Evolutionary conservation across 495 filamentous ascomycete species (phyloP).

Genomic region (Daldinia bambusicola): DNA sequence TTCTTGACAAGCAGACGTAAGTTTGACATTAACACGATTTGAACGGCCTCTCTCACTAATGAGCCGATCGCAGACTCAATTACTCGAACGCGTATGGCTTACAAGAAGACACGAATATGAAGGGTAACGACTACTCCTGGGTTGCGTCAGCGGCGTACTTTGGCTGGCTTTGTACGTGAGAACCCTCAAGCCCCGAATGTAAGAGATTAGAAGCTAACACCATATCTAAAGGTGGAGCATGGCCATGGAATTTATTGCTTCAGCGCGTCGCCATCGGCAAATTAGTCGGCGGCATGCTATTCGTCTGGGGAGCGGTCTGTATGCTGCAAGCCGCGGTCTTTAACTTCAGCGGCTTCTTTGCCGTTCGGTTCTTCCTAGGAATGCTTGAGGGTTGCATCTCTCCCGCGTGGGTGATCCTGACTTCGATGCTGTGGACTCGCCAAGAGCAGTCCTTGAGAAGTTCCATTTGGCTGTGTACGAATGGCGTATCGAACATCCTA

Average conservation of each 20-base stretch:
- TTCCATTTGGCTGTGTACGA: slow-evolving; percentile 43
- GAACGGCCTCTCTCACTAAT: neutral
- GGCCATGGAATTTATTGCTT: slow-evolving; percentile 49
- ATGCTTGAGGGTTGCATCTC: slow-evolving; percentile 50
- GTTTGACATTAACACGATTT: slow-evolving; percentile 27
- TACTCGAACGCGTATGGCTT: slow-evolving; percentile 49
- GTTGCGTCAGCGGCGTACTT: slow-evolving; percentile 49
- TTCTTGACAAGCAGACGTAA: slow-evolving; percentile 51
- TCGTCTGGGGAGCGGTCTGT: slow-evolving; percentile 50
- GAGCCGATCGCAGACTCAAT: slow-evolving; percentile 29
- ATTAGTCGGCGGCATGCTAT: slow-evolving; percentile 47
- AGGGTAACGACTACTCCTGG: slow-evolving; percentile 50
- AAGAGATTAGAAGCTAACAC: slow-evolving; percentile 10
- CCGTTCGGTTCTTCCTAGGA: slow-evolving; percentile 51
- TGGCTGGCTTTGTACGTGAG: slow-evolving; percentile 46
- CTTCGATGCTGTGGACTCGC: slow-evolving; percentile 46
- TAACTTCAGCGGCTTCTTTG: slow-evolving; percentile 48
- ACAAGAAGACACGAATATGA: slow-evolving; percentile 47
- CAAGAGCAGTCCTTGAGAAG: slow-evolving; percentile 40
- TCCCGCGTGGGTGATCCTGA: slow-evolving; percentile 48
- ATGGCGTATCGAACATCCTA: slow-evolving; percentile 40
- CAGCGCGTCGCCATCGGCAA: slow-evolving; percentile 49
- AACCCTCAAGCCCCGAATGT: neutral
- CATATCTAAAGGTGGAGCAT: slow-evolving; percentile 38
- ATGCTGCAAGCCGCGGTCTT: slow-evolving; percentile 47